Evolutionary conservation across 768 basidiomycete genomes (phyloP).

Genomic region (Tricholoma hemisulphureum): DNA sequence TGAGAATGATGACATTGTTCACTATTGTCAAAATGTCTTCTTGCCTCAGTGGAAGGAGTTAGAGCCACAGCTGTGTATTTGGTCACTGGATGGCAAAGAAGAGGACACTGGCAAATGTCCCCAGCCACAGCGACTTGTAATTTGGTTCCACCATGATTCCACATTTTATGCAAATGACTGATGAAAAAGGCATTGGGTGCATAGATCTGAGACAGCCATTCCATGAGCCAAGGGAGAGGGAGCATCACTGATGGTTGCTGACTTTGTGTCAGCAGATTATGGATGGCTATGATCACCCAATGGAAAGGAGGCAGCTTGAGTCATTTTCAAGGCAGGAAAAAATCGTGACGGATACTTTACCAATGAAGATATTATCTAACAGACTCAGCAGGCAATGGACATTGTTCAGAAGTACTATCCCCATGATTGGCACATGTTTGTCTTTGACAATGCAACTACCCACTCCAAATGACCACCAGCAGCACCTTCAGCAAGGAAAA

Average conservation of each 20-base stretch:
- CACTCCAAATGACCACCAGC: conserved; percentile 20
- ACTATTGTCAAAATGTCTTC: conserved; percentile 25
- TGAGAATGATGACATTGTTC: conserved; percentile 25
- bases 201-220: conserved; percentile 13
- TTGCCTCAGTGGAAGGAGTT: conserved; percentile 14
- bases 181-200: conserved; percentile 22
- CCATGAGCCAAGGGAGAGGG: conserved; percentile 33
- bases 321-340: too few relatives aligned
- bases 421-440: conserved; percentile 19
- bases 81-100: conserved; percentile 8
- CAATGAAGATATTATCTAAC: conserved; percentile 23
- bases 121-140: conserved; percentile 4
- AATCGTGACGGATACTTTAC: too few relatives aligned
- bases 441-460: conserved; percentile 29
- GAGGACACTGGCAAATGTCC: background rate
- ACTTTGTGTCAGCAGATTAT: conserved; percentile 32
- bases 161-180: conserved; percentile 36
- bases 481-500: conserved; percentile 2
- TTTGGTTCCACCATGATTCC: conserved; percentile 30
- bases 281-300: too few relatives aligned
- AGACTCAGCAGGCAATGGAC: conserved; percentile 23
- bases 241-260: conserved; percentile 32
- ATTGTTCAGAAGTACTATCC: conserved; percentile 22
- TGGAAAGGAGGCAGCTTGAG: too few relatives aligned
- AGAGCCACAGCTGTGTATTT: background rate